Conservation (phyloP, 305 asterid species). For the Salvia sclarea region DNA sequence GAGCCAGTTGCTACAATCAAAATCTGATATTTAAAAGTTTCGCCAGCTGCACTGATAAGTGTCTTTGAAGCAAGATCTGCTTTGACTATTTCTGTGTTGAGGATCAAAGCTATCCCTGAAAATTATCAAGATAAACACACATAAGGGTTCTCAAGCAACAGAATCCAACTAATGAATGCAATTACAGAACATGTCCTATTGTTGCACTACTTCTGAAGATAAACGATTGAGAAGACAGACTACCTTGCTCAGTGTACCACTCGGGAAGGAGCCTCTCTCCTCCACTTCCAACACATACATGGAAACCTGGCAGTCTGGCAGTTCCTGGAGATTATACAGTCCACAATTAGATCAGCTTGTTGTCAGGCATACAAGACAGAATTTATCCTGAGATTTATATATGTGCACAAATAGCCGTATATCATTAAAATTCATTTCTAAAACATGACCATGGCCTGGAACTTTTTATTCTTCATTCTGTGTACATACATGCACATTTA, state of each 20-base stretch:
- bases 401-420: not conserved
- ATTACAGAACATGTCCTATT: conserved; percentile 8
- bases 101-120: conserved; percentile 85
- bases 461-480: conserved; percentile 2
- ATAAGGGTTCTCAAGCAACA: conserved; percentile 22
- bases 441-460: not conserved
- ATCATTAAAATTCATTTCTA: conserved; percentile 15
- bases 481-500: not conserved
- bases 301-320: conserved; percentile 97
- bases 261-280: conserved; percentile 98
- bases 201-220: conserved; percentile 1
- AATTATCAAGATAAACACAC: conserved; percentile 35
- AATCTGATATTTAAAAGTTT: conserved; percentile 57
- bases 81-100: conserved; percentile 77
- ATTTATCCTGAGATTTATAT: not conserved
- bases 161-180: conserved; percentile 15
- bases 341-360: conserved; percentile 14
- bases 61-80: conserved; percentile 88
- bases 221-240: not conserved
- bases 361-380: conserved; percentile 23
- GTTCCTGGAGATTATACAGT: conserved; percentile 58
- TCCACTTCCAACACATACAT: conserved; percentile 95
- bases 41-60: conserved; percentile 74
- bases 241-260: conserved; percentile 96
- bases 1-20: conserved; percentile 89